phyloP scores from a whole-genome alignment of 1,284 basidiomycete genomes.

The Trichosporon sp. region DNA sequence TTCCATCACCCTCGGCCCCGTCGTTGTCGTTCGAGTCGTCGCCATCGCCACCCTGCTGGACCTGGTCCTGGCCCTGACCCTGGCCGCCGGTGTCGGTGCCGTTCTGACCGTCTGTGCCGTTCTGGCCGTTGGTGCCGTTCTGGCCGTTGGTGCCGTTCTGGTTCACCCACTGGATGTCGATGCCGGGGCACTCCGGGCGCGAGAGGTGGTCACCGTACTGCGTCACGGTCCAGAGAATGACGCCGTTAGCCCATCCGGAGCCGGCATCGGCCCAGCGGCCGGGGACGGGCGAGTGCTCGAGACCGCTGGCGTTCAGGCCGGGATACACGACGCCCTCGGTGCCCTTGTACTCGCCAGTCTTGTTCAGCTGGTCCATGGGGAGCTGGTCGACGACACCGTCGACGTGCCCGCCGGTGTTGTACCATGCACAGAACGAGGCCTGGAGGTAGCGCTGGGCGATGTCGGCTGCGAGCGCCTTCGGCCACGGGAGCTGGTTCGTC shows the following conservation, averaged over 20 bases:
- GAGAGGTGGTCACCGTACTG: constrained; percentile 64
- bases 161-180: constrained; percentile 44
- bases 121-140: not conserved
- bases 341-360: constrained; percentile 55
- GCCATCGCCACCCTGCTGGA: not conserved
- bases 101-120: too few relatives aligned
- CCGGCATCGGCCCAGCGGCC: constrained; percentile 23
- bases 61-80: not conserved
- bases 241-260: constrained; percentile 84
- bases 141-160: not conserved
- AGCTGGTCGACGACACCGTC: constrained; percentile 63
- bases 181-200: constrained; percentile 62
- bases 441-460: constrained; percentile 63
- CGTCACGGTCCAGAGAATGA: constrained; percentile 66
- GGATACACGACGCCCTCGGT: constrained; percentile 69
- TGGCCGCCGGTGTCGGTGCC: not conserved
- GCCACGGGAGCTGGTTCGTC: constrained; percentile 37
- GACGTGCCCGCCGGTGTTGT: constrained; percentile 70
- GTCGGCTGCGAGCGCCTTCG: constrained; percentile 61
- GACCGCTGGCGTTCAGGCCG: constrained; percentile 74
- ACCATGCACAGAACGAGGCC: constrained; percentile 81
- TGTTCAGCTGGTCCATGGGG: constrained; percentile 65
- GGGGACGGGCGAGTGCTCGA: not conserved
- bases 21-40: too few relatives aligned
- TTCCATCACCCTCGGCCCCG: too few relatives aligned